Base-by-base conservation (phyloP, 345 rosid species). In the Boechera retrofracta region DNA sequence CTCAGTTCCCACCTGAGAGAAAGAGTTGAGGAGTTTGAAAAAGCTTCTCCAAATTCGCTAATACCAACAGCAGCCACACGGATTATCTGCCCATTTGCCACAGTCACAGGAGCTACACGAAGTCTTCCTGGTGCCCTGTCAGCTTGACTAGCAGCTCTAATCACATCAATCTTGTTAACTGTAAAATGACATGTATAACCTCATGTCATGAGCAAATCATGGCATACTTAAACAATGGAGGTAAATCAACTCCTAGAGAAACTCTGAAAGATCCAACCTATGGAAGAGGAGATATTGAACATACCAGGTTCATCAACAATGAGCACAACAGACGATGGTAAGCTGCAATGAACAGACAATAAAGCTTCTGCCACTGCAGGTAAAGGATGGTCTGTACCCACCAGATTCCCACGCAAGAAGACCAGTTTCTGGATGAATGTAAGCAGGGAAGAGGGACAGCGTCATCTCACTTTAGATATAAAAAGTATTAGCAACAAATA, bases 1-100 rank as follows among this genome's bases (percentile, higher is more conserved):
- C 75, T 84, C 78, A 94, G 77, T 75, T 91, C 97, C 98, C 98
- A 94, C 78, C 67, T 82, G 78, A 94, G 85, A 66, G 75, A 77
- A 80, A 94, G 90, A 73, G 96, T 89, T 76, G 98, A 94, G 29
- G 96, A 90, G 82, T 94, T 94, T 61, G 97, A 97, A 87, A 90
- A 90, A 83, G 89, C 87, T 80, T 87, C 85, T 64, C 97, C 94
- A 18, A 77, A 82, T 71, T 42, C 67, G 77, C 88, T 82, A 55
- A 91, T 77, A 82, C 97, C 87, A 77, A 89, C 89, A 44, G 93
- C 95, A 78, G 97, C 90, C 66, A 91, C 16, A 16, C 97, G 89
- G 69, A 94, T 88, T 53, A 87, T 86, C 80, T 81, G 93, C 51
- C 92, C 98, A 85, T 91, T 91, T 71, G 97, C 97, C 77, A 94